Percentiles rank a stretch among this genome's conserved stretches.
phyloP scores from a whole-genome alignment of 768 basidiomycete species.

The Leccinellum rugosiceps region DNA sequence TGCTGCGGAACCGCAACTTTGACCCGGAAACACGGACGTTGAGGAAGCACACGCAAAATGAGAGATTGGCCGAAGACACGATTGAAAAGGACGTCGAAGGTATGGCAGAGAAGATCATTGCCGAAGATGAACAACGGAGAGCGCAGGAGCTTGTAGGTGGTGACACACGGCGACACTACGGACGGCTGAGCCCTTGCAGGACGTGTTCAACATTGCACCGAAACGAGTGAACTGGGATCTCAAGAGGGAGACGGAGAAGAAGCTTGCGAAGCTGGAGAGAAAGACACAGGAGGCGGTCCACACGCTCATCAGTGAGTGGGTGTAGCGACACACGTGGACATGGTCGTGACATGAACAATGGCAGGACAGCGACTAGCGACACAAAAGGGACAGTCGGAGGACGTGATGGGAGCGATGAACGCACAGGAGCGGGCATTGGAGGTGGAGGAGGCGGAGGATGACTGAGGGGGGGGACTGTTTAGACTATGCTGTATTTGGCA shows the following conservation, averaged over 20 bases:
- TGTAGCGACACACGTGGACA: background rate
- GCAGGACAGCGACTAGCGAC: slow-evolving; percentile 76
- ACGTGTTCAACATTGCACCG: slow-evolving; percentile 95
- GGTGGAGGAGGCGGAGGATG: slow-evolving; percentile 37
- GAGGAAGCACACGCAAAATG: slow-evolving; percentile 61
- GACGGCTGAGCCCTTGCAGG: slow-evolving; percentile 45
- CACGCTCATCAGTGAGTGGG: slow-evolving; percentile 79
- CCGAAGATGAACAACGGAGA: slow-evolving; percentile 81
- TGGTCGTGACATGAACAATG: slow-evolving; percentile 5
- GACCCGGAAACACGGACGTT: slow-evolving; percentile 84
- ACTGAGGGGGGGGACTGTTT: background rate
- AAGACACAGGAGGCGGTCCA: slow-evolving; percentile 92
- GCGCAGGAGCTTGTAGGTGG: slow-evolving; percentile 83
- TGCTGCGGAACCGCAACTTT: slow-evolving; percentile 77
- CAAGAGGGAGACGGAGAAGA: slow-evolving; percentile 91
- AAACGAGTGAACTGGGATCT: slow-evolving; percentile 97
- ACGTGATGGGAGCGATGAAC: slow-evolving; percentile 79
- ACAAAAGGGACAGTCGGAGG: slow-evolving; percentile 76
- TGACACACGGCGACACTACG: background rate
- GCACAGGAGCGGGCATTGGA: slow-evolving; percentile 63
- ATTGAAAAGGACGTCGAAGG: slow-evolving; percentile 85
- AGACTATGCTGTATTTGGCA: slow-evolving; percentile 18
- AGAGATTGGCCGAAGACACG: slow-evolving; percentile 68
- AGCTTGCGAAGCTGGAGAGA: slow-evolving; percentile 82
- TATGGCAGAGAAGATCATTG: slow-evolving; percentile 78